Conservation (phyloP, 2,329 filamentous ascomycete species). For the Aphanocladium album region DNA sequence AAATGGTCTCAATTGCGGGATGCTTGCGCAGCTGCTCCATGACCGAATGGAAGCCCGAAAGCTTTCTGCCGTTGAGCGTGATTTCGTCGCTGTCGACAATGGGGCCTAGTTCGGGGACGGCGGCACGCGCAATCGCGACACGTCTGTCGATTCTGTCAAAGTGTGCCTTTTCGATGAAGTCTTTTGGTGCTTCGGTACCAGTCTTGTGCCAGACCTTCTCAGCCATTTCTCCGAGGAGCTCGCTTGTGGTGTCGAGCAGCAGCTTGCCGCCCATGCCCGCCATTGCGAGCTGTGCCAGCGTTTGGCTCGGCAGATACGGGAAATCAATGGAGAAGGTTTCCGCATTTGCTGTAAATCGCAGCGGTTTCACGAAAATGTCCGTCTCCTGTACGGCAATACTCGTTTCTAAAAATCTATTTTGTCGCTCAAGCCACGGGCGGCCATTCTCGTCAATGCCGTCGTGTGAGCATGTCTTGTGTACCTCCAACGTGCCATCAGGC, state of each 20-base stretch:
- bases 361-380: slow-evolving; percentile 3
- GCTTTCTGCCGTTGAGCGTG: slow-evolving; percentile 5
- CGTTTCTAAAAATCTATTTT: neutral
- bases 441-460: slow-evolving; percentile 11
- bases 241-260: slow-evolving; percentile 16
- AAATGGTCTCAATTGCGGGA: neutral
- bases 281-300: slow-evolving; percentile 17
- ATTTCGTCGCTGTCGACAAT: slow-evolving; percentile 5
- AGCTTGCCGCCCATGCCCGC: slow-evolving; percentile 23
- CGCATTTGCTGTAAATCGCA: neutral
- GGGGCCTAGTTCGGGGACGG: neutral
- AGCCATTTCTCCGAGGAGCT: slow-evolving; percentile 1
- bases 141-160: slow-evolving; percentile 8
- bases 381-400: slow-evolving; percentile 4
- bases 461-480: slow-evolving; percentile 6
- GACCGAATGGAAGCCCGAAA: neutral
- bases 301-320: slow-evolving; percentile 8
- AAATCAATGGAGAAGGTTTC: slow-evolving; percentile 7
- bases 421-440: slow-evolving; percentile 6
- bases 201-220: slow-evolving; percentile 4
- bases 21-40: neutral
- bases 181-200: neutral
- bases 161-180: slow-evolving; percentile 12
- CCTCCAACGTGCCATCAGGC: neutral
- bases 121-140: slow-evolving; percentile 6